Conservation (phyloP, 805 yeast genomes). For the Maudiozyma pseudohumilis region DNA sequence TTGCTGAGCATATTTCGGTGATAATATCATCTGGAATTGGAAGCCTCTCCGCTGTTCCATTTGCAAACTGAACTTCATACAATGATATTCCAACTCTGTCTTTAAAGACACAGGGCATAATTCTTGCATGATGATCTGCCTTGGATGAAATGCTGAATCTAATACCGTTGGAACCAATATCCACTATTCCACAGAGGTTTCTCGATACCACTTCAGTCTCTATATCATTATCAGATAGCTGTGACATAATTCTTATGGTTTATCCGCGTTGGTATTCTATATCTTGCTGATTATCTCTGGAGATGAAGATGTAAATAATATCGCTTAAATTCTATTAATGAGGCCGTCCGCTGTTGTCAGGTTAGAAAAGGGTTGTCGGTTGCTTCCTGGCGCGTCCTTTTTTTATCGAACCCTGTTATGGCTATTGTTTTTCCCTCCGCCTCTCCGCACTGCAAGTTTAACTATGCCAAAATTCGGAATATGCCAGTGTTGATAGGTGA, state of each 20-base stretch:
- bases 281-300: too few species aligned
- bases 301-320: too few species aligned
- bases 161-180: constrained; percentile 69
- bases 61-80: constrained; percentile 47
- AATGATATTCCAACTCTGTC: constrained; percentile 63
- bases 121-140: constrained; percentile 60
- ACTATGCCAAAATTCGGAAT: too few species aligned
- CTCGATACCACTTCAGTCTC: constrained; percentile 51
- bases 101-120: constrained; percentile 69
- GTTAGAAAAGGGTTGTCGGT: too few species aligned
- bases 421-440: too few species aligned
- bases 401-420: too few species aligned
- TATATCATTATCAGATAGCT: constrained; percentile 21
- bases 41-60: constrained; percentile 27
- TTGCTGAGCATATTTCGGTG: constrained; percentile 48
- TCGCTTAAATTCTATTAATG: too few species aligned
- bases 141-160: constrained; percentile 63
- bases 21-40: constrained; percentile 53
- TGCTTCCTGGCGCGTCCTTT: too few species aligned
- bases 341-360: too few species aligned
- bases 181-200: constrained; percentile 56
- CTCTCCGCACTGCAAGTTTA: too few species aligned
- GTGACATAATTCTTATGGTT: constrained; percentile 22
- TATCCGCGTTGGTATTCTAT: too few species aligned
- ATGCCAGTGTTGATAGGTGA: too few species aligned